Evolutionary conservation across 345 rosid species (phyloP).

Genomic region (Camelina sativa): DNA sequence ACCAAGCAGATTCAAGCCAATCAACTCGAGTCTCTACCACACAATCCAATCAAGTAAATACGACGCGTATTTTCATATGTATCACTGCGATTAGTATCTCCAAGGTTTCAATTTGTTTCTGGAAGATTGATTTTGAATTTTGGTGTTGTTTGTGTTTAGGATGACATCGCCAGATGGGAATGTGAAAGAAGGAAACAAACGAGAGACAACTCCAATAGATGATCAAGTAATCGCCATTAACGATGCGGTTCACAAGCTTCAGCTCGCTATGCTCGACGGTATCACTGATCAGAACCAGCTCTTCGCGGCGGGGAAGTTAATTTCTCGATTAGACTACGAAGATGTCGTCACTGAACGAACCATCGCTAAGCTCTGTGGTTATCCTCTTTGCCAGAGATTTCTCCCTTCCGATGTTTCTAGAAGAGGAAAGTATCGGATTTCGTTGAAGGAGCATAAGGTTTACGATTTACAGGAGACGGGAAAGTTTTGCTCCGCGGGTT

Average conservation of each 20-base stretch:
- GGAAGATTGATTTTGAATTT: background rate
- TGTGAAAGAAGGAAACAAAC: constrained; percentile 83
- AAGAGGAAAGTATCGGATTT: constrained; percentile 69
- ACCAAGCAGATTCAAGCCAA: constrained; percentile 65
- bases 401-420: constrained; percentile 56
- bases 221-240: constrained; percentile 15
- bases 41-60: constrained; percentile 71
- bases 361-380: constrained; percentile 67
- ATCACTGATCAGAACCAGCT: constrained; percentile 59
- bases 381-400: constrained; percentile 60
- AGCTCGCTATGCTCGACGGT: constrained; percentile 68
- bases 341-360: constrained; percentile 79
- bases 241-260: constrained; percentile 56
- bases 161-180: constrained; percentile 68
- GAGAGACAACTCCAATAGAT: constrained; percentile 65
- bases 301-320: constrained; percentile 60
- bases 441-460: constrained; percentile 72
- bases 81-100: background rate
- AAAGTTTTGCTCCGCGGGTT: constrained; percentile 69
- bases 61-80: background rate
- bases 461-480: constrained; percentile 64
- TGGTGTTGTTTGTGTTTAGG: constrained; percentile 42
- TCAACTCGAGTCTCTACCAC: constrained; percentile 65
- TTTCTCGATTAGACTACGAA: constrained; percentile 69
- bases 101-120: background rate